Evolutionary conservation across 768 basidiomycete genomes (phyloP).

Genomic region (Naganishia friedmannii): DNA sequence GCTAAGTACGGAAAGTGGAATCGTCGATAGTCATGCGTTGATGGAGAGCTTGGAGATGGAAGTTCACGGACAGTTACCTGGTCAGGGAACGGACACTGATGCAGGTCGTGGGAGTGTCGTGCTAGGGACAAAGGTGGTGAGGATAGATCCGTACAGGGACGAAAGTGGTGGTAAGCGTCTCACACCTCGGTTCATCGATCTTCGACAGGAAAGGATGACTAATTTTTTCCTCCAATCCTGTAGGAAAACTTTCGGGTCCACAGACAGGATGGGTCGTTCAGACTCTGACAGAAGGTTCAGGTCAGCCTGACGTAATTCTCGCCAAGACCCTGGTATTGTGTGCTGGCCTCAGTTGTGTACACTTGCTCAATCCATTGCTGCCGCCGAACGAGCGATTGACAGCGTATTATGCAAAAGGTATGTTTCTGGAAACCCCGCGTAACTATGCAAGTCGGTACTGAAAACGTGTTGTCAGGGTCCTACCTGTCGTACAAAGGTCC

Average conservation of each 20-base stretch:
- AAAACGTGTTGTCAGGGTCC: slow-evolving; percentile 58
- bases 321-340: slow-evolving; percentile 31
- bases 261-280: slow-evolving; percentile 34
- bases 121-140: slow-evolving; percentile 75
- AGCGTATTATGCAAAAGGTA: slow-evolving; percentile 44
- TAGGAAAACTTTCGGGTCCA: slow-evolving; percentile 8
- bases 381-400: slow-evolving; percentile 31
- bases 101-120: slow-evolving; percentile 56
- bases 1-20: slow-evolving; percentile 82
- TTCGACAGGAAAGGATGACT: no score
- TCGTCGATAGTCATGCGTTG: slow-evolving; percentile 78
- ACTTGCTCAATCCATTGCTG: slow-evolving; percentile 40
- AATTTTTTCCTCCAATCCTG: neutral
- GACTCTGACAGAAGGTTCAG: slow-evolving; percentile 32
- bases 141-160: slow-evolving; percentile 73
- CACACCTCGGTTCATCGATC: no score
- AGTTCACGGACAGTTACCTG: slow-evolving; percentile 54
- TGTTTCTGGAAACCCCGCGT: slow-evolving; percentile 14
- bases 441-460: neutral
- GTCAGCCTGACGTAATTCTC: slow-evolving; percentile 29
- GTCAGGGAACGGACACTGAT: slow-evolving; percentile 52
- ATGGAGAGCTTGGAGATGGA: slow-evolving; percentile 82
- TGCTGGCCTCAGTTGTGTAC: slow-evolving; percentile 42
- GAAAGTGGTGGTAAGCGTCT: slow-evolving; percentile 56
- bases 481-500: slow-evolving; percentile 85